Conservation (phyloP, 2,329 filamentous ascomycete species). For the Phaeophleospora eucalypticola region DNA sequence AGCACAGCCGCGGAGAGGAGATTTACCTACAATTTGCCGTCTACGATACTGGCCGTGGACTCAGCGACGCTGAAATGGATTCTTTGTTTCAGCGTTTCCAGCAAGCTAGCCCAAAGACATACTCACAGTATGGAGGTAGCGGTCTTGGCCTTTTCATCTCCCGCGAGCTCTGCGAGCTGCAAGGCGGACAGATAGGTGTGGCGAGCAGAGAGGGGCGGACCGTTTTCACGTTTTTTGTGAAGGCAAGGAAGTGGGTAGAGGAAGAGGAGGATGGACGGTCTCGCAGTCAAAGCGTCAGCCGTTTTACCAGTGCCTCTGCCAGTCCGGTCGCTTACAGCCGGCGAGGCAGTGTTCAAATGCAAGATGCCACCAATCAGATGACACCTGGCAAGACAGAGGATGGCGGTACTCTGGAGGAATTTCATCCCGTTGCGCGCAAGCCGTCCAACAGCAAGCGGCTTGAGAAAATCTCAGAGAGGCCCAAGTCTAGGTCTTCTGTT, state of each 20-base stretch:
- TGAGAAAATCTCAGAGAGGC: neutral
- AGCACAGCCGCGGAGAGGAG: slow-evolving; percentile 31
- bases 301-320: slow-evolving; percentile 23
- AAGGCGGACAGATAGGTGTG: slow-evolving; percentile 46
- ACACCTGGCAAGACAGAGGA: slow-evolving; percentile 1
- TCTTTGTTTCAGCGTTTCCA: slow-evolving; percentile 42
- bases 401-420: slow-evolving; percentile 10
- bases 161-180: slow-evolving; percentile 41
- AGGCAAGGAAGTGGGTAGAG: slow-evolving; percentile 32
- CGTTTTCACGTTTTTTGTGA: slow-evolving; percentile 43
- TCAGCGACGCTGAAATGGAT: slow-evolving; percentile 37
- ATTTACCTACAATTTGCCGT: slow-evolving; percentile 43
- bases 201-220: slow-evolving; percentile 39
- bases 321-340: slow-evolving; percentile 24
- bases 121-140: slow-evolving; percentile 41
- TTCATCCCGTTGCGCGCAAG: slow-evolving; percentile 11
- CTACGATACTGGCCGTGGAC: slow-evolving; percentile 41
- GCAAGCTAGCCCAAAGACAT: slow-evolving; percentile 33
- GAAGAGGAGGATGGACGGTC: slow-evolving; percentile 3
- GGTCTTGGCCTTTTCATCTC: slow-evolving; percentile 46
- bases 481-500: neutral
- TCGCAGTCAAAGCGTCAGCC: slow-evolving; percentile 3
- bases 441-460: neutral
- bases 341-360: slow-evolving; percentile 21
- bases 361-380: slow-evolving; percentile 10